These are phyloP conservation scores for Microbotryum scabiosae DNA, from an alignment of 1,284 basidiomycete genomes.

Conservation along the genomic window DNA sequence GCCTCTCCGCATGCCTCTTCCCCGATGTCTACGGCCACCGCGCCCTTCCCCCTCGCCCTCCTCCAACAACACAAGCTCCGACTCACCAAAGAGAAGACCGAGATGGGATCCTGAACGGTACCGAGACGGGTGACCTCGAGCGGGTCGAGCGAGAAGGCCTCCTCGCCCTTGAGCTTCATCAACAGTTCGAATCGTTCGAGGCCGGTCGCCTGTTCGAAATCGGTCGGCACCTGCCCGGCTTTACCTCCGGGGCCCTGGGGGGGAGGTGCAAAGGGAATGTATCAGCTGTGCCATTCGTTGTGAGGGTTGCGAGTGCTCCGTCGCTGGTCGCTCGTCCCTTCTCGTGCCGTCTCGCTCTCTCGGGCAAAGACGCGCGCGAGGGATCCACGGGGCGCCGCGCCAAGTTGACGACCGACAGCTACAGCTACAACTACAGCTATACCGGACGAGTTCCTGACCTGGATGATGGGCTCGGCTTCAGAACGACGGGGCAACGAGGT, in stretches of 20 bases:
- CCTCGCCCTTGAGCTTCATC: conserved; percentile 76
- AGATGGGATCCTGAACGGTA: conserved; percentile 77
- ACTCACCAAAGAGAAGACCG: conserved; percentile 78
- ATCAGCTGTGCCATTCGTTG: neutral
- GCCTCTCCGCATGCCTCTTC: neutral
- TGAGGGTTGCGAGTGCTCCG: neutral
- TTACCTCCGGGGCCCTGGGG: conserved; percentile 67
- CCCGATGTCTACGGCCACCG: too few relatives aligned
- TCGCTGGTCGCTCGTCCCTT: neutral
- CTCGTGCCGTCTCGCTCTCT: too few relatives aligned
- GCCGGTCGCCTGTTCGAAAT: conserved; percentile 83
- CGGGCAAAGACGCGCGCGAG: neutral
- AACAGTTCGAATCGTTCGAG: conserved; percentile 89
- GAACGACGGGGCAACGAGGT: conserved; percentile 15
- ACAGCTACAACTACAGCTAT: neutral
- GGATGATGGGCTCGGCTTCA: conserved; percentile 23
- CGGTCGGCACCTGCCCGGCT: conserved; percentile 67
- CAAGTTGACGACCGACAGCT: too few relatives aligned
- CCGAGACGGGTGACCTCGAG: conserved; percentile 79
- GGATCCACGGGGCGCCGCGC: neutral
- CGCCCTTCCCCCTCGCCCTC: too few relatives aligned
- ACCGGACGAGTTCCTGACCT: conserved; percentile 3
- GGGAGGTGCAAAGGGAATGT: conserved; percentile 49
- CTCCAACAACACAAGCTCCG: neutral
- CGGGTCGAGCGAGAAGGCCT: conserved; percentile 83